Evolutionary conservation across 2,329 filamentous ascomycete species (phyloP), one percentile per base, ranked within the genome.

Genomic region (Trichoderma koningiopsis): DNA sequence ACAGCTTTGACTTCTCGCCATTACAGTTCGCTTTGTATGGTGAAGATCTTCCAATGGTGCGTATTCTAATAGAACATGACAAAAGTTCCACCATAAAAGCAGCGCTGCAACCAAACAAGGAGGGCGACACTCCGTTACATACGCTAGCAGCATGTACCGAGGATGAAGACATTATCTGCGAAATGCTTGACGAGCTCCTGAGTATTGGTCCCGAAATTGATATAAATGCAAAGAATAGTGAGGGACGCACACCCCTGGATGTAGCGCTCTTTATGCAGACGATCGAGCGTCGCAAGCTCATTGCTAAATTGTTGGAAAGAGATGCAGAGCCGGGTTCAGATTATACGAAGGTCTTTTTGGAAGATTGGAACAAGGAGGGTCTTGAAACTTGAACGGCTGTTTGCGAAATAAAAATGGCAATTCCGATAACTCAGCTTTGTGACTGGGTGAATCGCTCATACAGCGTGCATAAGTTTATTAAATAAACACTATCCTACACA

Each of bases 271-370:
- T 22, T 11, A 2, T 0, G 35, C 11, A 4, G 24, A n/a, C 43
- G 2, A 8, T 14, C 0, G 29, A 5, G 3, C 6, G 35, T 27
- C 43, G 27, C 13, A 14, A 2, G 16, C 35, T 62, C 6, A 24
- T 62, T 16, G 5, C 4, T 16, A 52, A 22, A 14, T 35, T 62
- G 29, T 5, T 19, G 4, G n/a, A 10, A 52, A 52, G 2, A n/a
- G 59, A 43, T 1, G 59, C 59, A 7, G 0, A 5, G 6, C n/a
- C 43, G 11, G 43, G 59, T 14, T 24, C 40, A 8, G 59, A 35
- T 14, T 11, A 3, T 24, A 5, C 13, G 5, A 0, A 0, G 24
- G 31, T 8, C 1, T 2, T 10, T 0, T 22, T 24, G 2, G 40
- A 43, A 10, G 16, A n/a, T 8, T 43, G 16, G 40, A n/a, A n/a